phyloP scores from a whole-genome alignment of 2,329 filamentous ascomycete species.

The Fonsecaea multimorphosa region DNA sequence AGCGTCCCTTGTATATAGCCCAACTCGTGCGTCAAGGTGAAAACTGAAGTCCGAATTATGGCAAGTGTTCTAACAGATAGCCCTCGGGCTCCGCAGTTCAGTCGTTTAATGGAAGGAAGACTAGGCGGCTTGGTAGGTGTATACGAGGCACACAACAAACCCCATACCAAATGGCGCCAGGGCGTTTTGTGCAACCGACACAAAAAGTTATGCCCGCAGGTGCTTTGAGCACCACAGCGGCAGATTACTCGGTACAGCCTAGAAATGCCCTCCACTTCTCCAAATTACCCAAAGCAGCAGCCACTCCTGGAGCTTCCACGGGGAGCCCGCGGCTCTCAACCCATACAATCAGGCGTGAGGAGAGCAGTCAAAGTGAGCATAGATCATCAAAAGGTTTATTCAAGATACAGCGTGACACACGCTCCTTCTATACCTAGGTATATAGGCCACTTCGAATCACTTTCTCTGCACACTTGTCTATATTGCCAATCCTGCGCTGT shows the following conservation, averaged over 20 bases:
- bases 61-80: not conserved
- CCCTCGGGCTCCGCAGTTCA: not conserved
- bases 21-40: not conserved
- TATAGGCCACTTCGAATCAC: not conserved
- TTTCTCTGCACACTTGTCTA: not conserved
- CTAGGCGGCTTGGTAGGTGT: not conserved
- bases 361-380: too few species aligned
- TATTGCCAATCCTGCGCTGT: slow-evolving; percentile 8
- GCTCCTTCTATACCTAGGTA: not conserved
- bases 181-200: slow-evolving; percentile 2
- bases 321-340: not conserved
- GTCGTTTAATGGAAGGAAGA: not conserved
- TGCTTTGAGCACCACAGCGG: not conserved
- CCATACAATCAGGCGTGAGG: too few species aligned
- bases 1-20: not conserved
- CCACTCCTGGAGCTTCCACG: not conserved
- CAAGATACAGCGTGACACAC: not conserved
- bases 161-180: too few species aligned
- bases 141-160: not conserved
- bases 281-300: not conserved
- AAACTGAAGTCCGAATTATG: not conserved
- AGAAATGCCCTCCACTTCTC: not conserved
- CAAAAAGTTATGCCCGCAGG: slow-evolving; percentile 1
- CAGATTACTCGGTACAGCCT: too few species aligned
- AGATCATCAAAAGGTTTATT: not conserved